Evolutionary conservation across 371 early-diverging fungal species (phyloP), one percentile per base, ranked within the genome.

Genomic region (Haplosporangium sp.): DNA sequence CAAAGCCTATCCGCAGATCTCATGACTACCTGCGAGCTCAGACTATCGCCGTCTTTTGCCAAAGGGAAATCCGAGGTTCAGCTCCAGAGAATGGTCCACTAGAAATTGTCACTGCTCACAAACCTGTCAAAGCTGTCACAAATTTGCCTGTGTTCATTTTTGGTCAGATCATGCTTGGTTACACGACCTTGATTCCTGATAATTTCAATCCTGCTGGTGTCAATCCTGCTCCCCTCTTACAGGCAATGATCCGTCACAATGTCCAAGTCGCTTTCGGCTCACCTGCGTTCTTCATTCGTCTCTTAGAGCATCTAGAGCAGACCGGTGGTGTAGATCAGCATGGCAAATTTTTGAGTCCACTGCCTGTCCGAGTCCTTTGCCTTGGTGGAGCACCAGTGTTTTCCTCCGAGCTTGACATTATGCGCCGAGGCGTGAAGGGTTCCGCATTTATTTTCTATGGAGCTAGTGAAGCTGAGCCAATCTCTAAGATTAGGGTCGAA

Each of bases 151-250:
- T 71, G 7, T 81, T 81, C 50, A 81, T 81, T 39, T 81, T 81
- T 55, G 81, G 81, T 4, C 81, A 81, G 56, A 81, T 81, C 50
- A 81, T 81, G 81, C 72, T 81, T 8, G 81, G 81, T 39, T 81
- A 74, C 67, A 81, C 81, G 19, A 81, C 81, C 39, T 37, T 81
- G 50, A 81, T 81, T 50, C 81, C 81, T 10, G 81, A 81, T 35
- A 81, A 71, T 66, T 81, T 81, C 58, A 81, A 81, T 37, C 81
- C 81, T 11, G 75, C 81, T 1, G 81, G 81, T 3, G 72, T 75
- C 42, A 75, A 65, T 38, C 81, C 81, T 42, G 75, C 53, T 9
- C 81, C 75, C 45, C 69, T 81, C 13, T 39, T 81, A 17, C 69
- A 75, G 42, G 81, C 81, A 39, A 75, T 81, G 81, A 62, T 71